Base-by-base conservation (phyloP, 192 early-diverging fungal genomes). In the Funneliformis geosporum region DNA sequence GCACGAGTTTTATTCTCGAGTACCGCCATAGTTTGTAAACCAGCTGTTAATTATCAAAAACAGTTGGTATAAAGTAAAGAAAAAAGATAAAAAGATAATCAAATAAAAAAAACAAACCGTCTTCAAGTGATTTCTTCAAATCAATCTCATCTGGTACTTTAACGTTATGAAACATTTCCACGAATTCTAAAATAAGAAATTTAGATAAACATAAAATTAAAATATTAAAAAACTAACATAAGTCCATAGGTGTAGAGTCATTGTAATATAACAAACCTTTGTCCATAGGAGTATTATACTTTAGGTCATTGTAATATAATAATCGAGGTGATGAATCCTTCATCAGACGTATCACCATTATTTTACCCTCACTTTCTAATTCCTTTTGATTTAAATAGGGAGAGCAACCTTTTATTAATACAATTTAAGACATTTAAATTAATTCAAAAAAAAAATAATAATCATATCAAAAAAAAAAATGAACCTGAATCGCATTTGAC, bases 121-220 rank as follows among this genome's bases (percentile, higher is more conserved):
- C 85, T 66, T 92, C 84, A 74, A 96, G 86, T 50, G 90, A 94
- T 65, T 86, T 89, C 23, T 90, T 86, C 62, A 96, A 79, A 81
- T 94, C 94, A 14, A 84, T 85, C 61, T 93, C 94, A 44, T 91
- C 91, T 8, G 95, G 94, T 9, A 94, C 85, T 9, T 76, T 62
- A 40, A 96, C 83, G 40, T 88, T 81, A 46, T 87, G 81, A 93
- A 94, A 96, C 80, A 90, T 93, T 0, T 84, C 84, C n/a, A 93
- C 90, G 69, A 95, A 92, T 47, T 94, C 95, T 90, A 71, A 62
- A 33, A 60, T 46, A 25, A 50, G 0, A 25, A 59, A 25, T 60
- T 23, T 6, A 38, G 23, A 9, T 75, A 59, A 69, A 69, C 25
- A 70, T 69, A 60, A 16, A 28, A 40, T 16, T 27, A 68, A 33